These are phyloP conservation scores for Podila epicladia DNA, from an alignment of 192 early-diverging fungal species.

Conservation along the genomic window DNA sequence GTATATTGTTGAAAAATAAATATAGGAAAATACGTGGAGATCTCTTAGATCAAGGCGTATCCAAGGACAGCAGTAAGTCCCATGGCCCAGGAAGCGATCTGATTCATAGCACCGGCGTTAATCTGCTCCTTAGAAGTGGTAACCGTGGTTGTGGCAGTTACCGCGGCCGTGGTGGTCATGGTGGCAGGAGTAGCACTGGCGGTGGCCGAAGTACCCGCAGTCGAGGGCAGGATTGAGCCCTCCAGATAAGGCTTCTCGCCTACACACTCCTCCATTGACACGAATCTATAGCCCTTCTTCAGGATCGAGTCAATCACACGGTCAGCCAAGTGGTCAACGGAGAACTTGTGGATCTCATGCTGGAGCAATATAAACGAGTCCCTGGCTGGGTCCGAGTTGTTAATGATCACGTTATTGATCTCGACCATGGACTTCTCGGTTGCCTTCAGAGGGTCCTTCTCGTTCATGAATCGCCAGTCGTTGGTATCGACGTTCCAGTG, in stretches of 20 bases:
- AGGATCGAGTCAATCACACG: constrained; percentile 41
- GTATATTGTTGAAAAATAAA: too few species aligned
- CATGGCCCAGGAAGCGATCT: constrained; percentile 34
- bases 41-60: constrained; percentile 29
- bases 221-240: constrained; percentile 11
- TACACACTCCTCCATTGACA: constrained; percentile 50
- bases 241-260: constrained; percentile 44
- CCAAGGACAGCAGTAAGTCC: constrained; percentile 20
- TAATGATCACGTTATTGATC: constrained; percentile 30
- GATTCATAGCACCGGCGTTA: constrained; percentile 8
- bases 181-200: neutral
- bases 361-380: constrained; percentile 51
- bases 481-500: constrained; percentile 56
- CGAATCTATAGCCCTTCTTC: constrained; percentile 47
- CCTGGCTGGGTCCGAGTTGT: constrained; percentile 23
- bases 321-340: constrained; percentile 31
- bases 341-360: constrained; percentile 55
- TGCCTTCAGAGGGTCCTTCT: neutral
- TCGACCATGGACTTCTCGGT: constrained; percentile 23
- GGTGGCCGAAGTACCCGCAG: neutral
- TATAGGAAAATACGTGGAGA: too few species aligned
- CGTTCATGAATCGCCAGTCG: constrained; percentile 43
- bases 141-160: neutral
- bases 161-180: neutral
- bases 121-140: constrained; percentile 5